Percentiles rank a stretch among this genome's conserved stretches.
These are phyloP conservation scores for Botryotinia narcissicola DNA, from an alignment of 2,329 filamentous ascomycete genomes.

Conservation along the genomic window DNA sequence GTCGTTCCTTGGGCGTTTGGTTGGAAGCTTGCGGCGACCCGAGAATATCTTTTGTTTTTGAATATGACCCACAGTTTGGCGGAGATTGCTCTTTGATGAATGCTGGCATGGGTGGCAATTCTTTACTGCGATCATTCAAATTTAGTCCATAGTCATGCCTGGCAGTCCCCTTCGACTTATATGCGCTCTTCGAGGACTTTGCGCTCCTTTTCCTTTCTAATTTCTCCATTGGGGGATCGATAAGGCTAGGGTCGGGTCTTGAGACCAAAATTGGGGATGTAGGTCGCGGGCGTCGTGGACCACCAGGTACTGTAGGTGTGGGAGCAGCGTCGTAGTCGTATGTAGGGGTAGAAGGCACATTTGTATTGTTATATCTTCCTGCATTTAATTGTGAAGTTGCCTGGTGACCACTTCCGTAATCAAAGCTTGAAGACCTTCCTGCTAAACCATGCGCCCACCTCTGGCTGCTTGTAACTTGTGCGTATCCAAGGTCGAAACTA, in stretches of 20 bases:
- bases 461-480: conserved; percentile 56
- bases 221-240: conserved; percentile 38
- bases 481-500: conserved; percentile 64
- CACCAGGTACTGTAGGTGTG: conserved; percentile 77
- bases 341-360: conserved; percentile 25
- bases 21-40: conserved; percentile 30
- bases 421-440: conserved; percentile 70
- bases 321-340: conserved; percentile 77
- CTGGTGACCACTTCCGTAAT: conserved; percentile 53
- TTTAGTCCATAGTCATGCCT: conserved; percentile 39
- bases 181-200: conserved; percentile 49
- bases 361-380: conserved; percentile 35
- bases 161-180: conserved; percentile 42
- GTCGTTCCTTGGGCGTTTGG: conserved; percentile 62
- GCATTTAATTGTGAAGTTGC: conserved; percentile 36
- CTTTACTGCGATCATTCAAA: conserved; percentile 33
- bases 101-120: conserved; percentile 37
- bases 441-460: conserved; percentile 51
- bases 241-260: conserved; percentile 25
- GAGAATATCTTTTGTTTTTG: conserved; percentile 45
- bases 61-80: conserved; percentile 51
- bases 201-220: conserved; percentile 57
- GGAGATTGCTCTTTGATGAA: conserved; percentile 50
- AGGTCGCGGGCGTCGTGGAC: conserved; percentile 60
- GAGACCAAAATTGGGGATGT: conserved; percentile 40